phyloP scores from a whole-genome alignment of 495 filamentous ascomycete species.

The Annulohypoxylon stygium region DNA sequence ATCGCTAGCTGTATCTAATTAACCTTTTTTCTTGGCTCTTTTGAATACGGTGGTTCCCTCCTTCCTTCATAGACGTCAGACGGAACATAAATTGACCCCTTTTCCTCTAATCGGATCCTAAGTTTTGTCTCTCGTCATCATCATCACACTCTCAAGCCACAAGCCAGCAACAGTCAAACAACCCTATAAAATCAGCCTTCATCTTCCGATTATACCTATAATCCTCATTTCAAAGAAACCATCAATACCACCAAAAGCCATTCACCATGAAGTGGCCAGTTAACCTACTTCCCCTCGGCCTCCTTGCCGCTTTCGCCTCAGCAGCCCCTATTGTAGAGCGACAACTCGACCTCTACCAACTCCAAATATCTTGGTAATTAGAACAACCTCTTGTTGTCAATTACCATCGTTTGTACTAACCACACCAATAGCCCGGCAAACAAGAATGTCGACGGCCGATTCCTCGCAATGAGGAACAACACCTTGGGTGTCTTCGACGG shows the following conservation, averaged over 20 bases:
- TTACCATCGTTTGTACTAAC: slow-evolving; percentile 9
- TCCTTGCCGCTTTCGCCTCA: slow-evolving; percentile 39
- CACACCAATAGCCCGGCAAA: slow-evolving; percentile 33
- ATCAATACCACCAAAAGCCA: slow-evolving; percentile 7
- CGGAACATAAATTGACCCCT: slow-evolving; percentile 36
- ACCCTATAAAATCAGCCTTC: slow-evolving; percentile 3
- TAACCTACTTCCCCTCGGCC: slow-evolving; percentile 43
- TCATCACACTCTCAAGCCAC: not conserved
- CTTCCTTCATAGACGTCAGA: slow-evolving; percentile 13
- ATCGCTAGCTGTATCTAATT: slow-evolving; percentile 9
- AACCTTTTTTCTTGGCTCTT: slow-evolving; percentile 15
- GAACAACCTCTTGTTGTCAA: not conserved
- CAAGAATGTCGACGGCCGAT: slow-evolving; percentile 45
- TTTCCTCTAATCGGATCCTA: slow-evolving; percentile 24
- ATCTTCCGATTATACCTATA: not conserved
- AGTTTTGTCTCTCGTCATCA: slow-evolving; percentile 1
- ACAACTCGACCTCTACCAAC: slow-evolving; percentile 48
- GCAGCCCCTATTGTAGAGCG: slow-evolving; percentile 44
- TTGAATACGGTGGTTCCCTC: not conserved
- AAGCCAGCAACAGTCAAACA: not conserved
- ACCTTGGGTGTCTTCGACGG: slow-evolving; percentile 42
- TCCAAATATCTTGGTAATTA: slow-evolving; percentile 49
- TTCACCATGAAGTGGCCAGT: slow-evolving; percentile 48
- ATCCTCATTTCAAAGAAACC: not conserved
- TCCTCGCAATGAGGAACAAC: slow-evolving; percentile 42